Evolutionary conservation across 1,284 basidiomycete species (phyloP), one percentile per base, ranked within the genome.

Genomic region (Lignosus rhinocerotis): DNA sequence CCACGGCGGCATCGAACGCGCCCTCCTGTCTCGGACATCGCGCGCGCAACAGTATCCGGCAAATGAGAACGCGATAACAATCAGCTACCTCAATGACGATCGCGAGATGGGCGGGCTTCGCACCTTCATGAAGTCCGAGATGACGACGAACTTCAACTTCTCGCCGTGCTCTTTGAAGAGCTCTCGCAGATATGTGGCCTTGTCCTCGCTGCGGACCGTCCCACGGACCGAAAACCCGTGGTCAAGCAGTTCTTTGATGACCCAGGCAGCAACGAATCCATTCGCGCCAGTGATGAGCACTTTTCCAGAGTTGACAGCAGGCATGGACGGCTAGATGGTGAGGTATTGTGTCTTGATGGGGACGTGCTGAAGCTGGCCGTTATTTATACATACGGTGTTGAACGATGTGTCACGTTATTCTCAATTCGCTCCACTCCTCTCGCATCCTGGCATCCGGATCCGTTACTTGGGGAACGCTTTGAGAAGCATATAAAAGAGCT

Each of bases 121-220:
- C 50, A 82, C 78, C 73, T 79, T 70, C 1, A 77, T 80, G 64
- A 86, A 81, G 67, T 87, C 84, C 47, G 78, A 74, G 1, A 85
- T 82, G 36, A 84, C 74, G 32, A 77, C 77, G 63, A 79, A 70
- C 63, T 81, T 78, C 60, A 84, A 77, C 59, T 56, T 60, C 32
- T 59, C 49, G 25, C 60, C 56, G 36, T 52, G 58, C 9, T 50
- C 39, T 25, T 58, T 55, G 57, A 67, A 65, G 4, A 56, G 17
- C 34, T 61, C 36, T 16, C 52, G 56, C 21, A 80, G 69, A 64
- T 81, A 77, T n/a, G 76, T 71, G 12, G 77, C 79, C 70, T 83
- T 83, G 33, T 65, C 70, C 25, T 66, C 62, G 0, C 77, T 76
- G 50, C 82, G 76, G 12, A 83, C 80, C 0, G 81, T 81, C 3